Evolutionary conservation across 1,284 basidiomycete species (phyloP).

Genomic region (Sporisorium scitamineum): DNA sequence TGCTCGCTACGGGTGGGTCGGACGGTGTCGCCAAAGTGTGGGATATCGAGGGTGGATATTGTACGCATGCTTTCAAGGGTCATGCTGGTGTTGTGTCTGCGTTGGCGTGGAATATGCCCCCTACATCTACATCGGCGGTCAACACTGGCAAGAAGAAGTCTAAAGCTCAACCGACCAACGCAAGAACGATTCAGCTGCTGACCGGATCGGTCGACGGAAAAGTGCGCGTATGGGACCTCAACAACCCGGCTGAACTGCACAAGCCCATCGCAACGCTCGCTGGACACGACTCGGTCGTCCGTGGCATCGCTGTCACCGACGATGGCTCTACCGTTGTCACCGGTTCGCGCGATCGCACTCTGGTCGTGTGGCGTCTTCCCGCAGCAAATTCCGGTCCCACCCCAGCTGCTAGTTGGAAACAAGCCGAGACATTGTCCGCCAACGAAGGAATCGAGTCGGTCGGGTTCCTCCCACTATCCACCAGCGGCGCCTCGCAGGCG

Average conservation of each 20-base stretch:
- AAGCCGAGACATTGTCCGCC: conserved; percentile 56
- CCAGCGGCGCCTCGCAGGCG: conserved; percentile 70
- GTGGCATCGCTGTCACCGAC: conserved; percentile 55
- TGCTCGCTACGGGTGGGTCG: conserved; percentile 93
- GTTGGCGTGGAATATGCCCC: conserved; percentile 84
- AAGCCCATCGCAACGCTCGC: conserved; percentile 54
- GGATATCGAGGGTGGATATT: conserved; percentile 87
- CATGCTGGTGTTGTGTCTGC: conserved; percentile 96
- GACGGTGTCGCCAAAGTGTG: conserved; percentile 98
- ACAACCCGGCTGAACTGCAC: conserved; percentile 38
- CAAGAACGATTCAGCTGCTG: conserved; percentile 79
- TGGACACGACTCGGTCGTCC: conserved; percentile 64
- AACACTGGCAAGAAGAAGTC: conserved; percentile 11
- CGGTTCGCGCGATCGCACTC: conserved; percentile 59
- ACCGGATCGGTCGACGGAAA: conserved; percentile 79
- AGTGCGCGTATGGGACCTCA: conserved; percentile 66
- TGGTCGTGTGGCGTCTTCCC: conserved; percentile 55
- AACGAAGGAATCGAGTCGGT: conserved; percentile 64
- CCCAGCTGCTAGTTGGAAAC: conserved; percentile 47
- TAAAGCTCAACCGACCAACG: conserved; percentile 4
- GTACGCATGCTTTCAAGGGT: conserved; percentile 89
- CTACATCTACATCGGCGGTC: conserved; percentile 67
- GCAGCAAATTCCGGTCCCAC: background rate
- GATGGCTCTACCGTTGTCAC: conserved; percentile 57
- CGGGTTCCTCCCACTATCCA: conserved; percentile 47